Base-by-base conservation (phyloP, 2,329 filamentous ascomycete genomes). In the Microcera coccophila region DNA sequence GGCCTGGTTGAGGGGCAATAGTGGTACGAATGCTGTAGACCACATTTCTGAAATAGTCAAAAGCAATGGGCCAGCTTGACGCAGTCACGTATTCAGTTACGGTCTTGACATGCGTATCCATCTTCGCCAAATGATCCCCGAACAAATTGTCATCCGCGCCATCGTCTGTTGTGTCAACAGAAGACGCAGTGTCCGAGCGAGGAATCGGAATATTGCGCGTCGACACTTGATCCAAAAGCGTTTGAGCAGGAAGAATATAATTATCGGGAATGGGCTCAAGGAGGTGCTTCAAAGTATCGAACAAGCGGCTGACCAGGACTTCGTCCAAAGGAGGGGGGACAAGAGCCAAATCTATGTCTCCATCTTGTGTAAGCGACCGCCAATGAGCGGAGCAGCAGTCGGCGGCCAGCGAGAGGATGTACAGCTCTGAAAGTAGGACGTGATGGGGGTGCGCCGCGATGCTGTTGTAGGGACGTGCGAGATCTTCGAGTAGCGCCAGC, bases 321-420 rank as follows among this genome's bases (percentile, higher is more conserved):
- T 75, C 70, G 17, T 73, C 71, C 18, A 84, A 62, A 2, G 68
- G 57, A 21, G 68, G 62, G 12, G 69, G 71, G 3, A 39, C 36
- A 11, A 47, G 49, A 20, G 36, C 22, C 18, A 45, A 47, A 16
- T 54, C 49, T 16, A 36, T 22, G 54, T 57, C 47, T 29, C 43
- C 43, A 17, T 57, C 50, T 22, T 45, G 55, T 42, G 69, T 65
- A 33, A 74, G 58, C 29, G 67, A 63, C 20, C 73, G 65, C 80
- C 81, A 84, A 58, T 82, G 74, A 40, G 75, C 74, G 38, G 74
- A 72, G 53, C 80, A 85, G 58, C 82, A 85, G 55, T 85, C 81
- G 57, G 81, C 78, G 26, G 81, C 71, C 32, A 85, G 67, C 36
- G 76, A 73, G 38, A 85, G 63, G n/a, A 84, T 67, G 54, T 82